Evolutionary conservation across 75 land plant genomes (phyloP).

Genomic region (Picea sitchensis): DNA sequence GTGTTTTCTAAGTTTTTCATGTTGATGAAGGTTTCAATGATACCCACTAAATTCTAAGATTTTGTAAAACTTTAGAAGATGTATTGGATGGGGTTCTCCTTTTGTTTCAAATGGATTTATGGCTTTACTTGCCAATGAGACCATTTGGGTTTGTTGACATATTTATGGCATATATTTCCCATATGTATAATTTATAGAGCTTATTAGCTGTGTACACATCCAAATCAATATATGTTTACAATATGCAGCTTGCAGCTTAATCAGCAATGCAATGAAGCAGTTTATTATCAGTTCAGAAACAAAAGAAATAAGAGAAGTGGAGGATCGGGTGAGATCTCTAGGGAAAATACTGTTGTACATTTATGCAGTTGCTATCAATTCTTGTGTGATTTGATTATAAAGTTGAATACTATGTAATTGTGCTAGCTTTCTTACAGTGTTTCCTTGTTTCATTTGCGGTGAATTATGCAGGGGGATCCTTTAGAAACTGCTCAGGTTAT

Average conservation of each 20-base stretch:
- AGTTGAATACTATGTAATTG: background rate
- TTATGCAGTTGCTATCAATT: background rate
- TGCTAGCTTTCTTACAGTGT: background rate
- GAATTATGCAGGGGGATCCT: conserved; percentile 69
- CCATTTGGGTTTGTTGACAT: background rate
- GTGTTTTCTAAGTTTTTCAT: too few relatives aligned
- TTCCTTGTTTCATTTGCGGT: background rate
- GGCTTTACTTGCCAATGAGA: too few relatives aligned
- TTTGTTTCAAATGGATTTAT: too few relatives aligned
- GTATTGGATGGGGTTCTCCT: too few relatives aligned
- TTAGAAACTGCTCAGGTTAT: conserved; percentile 76
- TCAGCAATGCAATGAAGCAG: conserved; percentile 94
- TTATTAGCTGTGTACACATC: background rate
- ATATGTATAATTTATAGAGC: background rate
- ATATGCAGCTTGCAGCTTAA: conserved; percentile 85
- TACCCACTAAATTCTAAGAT: too few relatives aligned
- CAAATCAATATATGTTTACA: background rate
- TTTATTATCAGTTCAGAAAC: conserved; percentile 92
- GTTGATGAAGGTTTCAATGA: too few relatives aligned
- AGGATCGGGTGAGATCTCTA: conserved; percentile 53
- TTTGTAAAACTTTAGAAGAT: too few relatives aligned
- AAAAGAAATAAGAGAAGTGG: conserved; percentile 90
- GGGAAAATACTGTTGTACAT: background rate
- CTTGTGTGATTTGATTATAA: background rate
- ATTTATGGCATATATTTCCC: conserved; percentile 1